phyloP scores from a whole-genome alignment of 306 rosid species.

The Castanea sativa region DNA sequence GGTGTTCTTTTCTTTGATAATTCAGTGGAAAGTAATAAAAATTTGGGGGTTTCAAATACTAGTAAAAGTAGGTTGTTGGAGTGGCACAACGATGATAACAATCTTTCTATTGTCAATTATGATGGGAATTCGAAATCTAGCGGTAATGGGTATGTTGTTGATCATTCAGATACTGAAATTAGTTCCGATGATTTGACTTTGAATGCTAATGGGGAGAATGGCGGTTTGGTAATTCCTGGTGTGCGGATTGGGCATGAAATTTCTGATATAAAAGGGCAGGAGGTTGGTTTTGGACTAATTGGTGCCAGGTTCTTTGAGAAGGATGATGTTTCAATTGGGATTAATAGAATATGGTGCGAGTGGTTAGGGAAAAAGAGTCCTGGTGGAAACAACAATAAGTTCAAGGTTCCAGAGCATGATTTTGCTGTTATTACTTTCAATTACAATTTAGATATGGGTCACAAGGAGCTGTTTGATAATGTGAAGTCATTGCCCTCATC shows the following conservation, averaged over 20 bases:
- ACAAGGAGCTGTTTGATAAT: conserved; percentile 54
- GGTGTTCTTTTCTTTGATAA: conserved; percentile 78
- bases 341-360: conserved; percentile 87
- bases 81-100: conserved; percentile 31
- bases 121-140: conserved; percentile 26
- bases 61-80: conserved; percentile 42
- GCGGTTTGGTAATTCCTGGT: conserved; percentile 47
- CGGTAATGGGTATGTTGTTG: conserved; percentile 5
- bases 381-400: conserved; percentile 24
- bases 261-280: conserved; percentile 48
- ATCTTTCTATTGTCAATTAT: conserved; percentile 67
- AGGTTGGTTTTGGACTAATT: conserved; percentile 65
- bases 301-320: conserved; percentile 68
- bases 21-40: conserved; percentile 36
- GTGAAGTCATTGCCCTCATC: conserved; percentile 47
- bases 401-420: conserved; percentile 51
- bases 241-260: conserved; percentile 57
- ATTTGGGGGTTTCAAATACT: conserved; percentile 22
- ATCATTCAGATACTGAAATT: conserved; percentile 33
- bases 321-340: conserved; percentile 33
- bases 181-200: conserved; percentile 23
- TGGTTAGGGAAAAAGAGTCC: conserved; percentile 65
- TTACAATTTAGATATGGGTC: conserved; percentile 67
- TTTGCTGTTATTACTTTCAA: conserved; percentile 63
- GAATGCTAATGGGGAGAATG: conserved; percentile 21